phyloP scores from a whole-genome alignment of 2,329 filamentous ascomycete species.

The Aspergillus fischeri region DNA sequence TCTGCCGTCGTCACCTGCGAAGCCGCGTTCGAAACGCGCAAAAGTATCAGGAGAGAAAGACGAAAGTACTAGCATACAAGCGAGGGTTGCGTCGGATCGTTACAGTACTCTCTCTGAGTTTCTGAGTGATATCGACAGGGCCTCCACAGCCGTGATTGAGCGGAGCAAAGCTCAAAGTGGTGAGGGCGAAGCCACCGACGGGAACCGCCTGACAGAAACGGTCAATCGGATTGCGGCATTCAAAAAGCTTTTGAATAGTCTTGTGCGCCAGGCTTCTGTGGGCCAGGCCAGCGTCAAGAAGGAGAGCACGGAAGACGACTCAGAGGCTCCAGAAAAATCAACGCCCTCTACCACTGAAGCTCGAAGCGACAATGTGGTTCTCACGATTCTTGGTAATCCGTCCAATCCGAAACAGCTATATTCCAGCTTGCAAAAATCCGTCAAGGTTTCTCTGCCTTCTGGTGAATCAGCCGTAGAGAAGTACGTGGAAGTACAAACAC shows the following conservation, averaged over 20 bases:
- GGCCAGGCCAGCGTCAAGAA: slow-evolving; percentile 33
- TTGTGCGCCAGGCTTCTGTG: slow-evolving; percentile 61
- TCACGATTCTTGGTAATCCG: slow-evolving; percentile 74
- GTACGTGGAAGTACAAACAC: slow-evolving; percentile 40
- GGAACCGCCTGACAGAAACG: slow-evolving; percentile 30
- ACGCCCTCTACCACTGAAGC: slow-evolving; percentile 38
- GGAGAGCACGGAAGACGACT: slow-evolving; percentile 32
- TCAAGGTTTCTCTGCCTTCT: slow-evolving; percentile 30
- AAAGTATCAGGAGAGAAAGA: slow-evolving; percentile 36
- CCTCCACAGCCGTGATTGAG: slow-evolving; percentile 35
- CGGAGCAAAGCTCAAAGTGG: slow-evolving; percentile 30
- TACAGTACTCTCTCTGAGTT: slow-evolving; percentile 42
- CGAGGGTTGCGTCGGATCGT: slow-evolving; percentile 32
- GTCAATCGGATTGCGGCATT: slow-evolving; percentile 52
- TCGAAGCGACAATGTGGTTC: slow-evolving; percentile 54
- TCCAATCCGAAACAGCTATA: slow-evolving; percentile 74
- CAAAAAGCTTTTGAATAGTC: slow-evolving; percentile 58
- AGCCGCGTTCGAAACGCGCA: slow-evolving; percentile 42
- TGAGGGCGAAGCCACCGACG: slow-evolving; percentile 19
- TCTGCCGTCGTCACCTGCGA: slow-evolving; percentile 31
- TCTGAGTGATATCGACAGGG: slow-evolving; percentile 39
- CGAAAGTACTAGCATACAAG: slow-evolving; percentile 35
- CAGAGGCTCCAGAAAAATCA: slow-evolving; percentile 32
- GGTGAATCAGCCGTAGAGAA: slow-evolving; percentile 34
- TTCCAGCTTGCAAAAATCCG: slow-evolving; percentile 68